These are phyloP conservation scores for Lanmaoa pseudosensibilis DNA, from an alignment of 768 basidiomycete species.

Conservation along the genomic window DNA sequence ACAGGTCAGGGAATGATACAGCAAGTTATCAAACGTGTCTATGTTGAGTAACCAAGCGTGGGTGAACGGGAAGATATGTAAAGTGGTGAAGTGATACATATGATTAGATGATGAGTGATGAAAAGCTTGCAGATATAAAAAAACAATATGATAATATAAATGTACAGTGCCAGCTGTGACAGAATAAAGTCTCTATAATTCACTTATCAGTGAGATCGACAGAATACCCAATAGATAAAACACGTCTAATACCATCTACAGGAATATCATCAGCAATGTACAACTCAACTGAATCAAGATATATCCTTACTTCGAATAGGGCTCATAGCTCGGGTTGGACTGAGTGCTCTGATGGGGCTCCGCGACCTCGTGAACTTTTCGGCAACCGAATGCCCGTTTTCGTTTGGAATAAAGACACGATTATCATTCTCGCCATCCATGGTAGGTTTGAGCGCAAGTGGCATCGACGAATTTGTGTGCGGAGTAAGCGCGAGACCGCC, in stretches of 20 bases:
- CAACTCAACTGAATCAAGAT: background rate
- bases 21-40: background rate
- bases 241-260: constrained; percentile 31
- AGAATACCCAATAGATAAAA: constrained; percentile 23
- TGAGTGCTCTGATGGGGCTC: constrained; percentile 27
- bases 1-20: background rate
- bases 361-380: constrained; percentile 1
- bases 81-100: background rate
- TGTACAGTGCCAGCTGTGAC: background rate
- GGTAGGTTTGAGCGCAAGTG: background rate
- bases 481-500: constrained; percentile 3
- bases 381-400: background rate
- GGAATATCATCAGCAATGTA: constrained; percentile 5
- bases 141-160: background rate
- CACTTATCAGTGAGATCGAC: constrained; percentile 7
- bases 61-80: background rate
- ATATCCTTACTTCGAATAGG: constrained; percentile 16
- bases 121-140: background rate
- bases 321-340: constrained; percentile 36
- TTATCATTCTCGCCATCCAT: background rate
- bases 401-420: background rate
- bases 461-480: constrained; percentile 3
- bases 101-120: background rate
- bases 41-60: background rate
- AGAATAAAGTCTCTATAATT: background rate